Percentiles rank a stretch among this genome's conserved stretches.
Evolutionary conservation across 768 basidiomycete species (phyloP).

Genomic region (Cyathus striatus): DNA sequence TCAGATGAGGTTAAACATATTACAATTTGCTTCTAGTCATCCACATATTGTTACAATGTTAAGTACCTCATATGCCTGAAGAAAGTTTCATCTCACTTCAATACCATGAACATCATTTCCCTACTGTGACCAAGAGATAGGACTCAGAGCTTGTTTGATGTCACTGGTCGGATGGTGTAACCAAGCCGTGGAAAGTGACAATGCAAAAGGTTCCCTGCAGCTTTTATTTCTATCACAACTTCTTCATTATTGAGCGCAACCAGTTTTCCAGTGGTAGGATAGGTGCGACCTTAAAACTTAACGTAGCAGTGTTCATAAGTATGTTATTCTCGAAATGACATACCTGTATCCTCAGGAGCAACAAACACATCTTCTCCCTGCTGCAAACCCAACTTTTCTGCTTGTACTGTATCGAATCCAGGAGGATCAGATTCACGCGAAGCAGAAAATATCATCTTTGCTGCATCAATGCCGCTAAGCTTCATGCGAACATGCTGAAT

Average conservation of each 20-base stretch:
- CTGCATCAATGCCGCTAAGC: constrained; percentile 38
- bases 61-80: too few species aligned
- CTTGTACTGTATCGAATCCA: constrained; percentile 43
- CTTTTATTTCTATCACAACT: constrained; percentile 41
- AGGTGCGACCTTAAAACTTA: constrained; percentile 24
- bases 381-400: constrained; percentile 32
- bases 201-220: constrained; percentile 30
- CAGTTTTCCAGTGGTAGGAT: constrained; percentile 44
- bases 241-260: constrained; percentile 45
- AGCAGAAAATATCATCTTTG: constrained; percentile 29
- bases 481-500: constrained; percentile 15
- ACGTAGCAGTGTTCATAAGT: not conserved
- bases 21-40: too few species aligned
- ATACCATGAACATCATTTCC: not conserved
- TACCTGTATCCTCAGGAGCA: constrained; percentile 46
- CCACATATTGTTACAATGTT: too few species aligned
- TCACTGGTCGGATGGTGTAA: constrained; percentile 20
- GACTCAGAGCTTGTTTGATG: constrained; percentile 5
- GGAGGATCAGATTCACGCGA: constrained; percentile 31
- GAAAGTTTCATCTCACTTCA: too few species aligned
- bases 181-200: constrained; percentile 52
- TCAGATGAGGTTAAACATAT: too few species aligned
- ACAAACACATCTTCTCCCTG: constrained; percentile 32
- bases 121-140: too few species aligned
- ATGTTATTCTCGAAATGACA: constrained; percentile 1